Conservation (phyloP, 2,329 filamentous ascomycete species). For the Thielaviopsis musarum region DNA sequence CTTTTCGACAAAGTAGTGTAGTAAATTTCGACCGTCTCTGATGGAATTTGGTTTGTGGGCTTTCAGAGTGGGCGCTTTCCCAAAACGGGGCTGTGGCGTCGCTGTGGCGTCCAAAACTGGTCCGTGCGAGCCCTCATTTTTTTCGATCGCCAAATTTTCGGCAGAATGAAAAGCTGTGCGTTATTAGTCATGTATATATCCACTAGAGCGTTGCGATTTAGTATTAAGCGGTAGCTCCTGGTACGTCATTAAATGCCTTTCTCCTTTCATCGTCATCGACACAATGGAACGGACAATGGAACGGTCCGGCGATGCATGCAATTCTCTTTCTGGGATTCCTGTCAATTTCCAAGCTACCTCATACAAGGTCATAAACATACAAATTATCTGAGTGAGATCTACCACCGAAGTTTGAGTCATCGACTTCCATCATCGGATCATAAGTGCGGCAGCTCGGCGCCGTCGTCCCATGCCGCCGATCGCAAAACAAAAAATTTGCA, state of each 20-base stretch:
- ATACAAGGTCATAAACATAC: no score
- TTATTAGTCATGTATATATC: not conserved
- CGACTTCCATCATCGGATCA: not conserved
- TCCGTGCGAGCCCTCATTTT: slow-evolving; percentile 12
- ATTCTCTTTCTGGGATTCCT: no score
- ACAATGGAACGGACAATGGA: no score
- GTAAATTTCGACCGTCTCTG: slow-evolving; percentile 26
- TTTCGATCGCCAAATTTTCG: not conserved
- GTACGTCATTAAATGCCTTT: no score
- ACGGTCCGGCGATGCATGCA: no score
- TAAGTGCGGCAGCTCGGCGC: not conserved
- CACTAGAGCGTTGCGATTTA: not conserved
- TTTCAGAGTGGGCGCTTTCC: slow-evolving; percentile 23
- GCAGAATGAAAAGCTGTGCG: not conserved
- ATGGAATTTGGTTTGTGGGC: slow-evolving; percentile 30
- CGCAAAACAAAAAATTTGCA: not conserved
- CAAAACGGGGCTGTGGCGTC: slow-evolving; percentile 19
- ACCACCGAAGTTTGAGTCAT: no score
- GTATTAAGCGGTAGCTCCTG: not conserved
- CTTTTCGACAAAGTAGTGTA: slow-evolving; percentile 15
- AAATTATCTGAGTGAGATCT: no score
- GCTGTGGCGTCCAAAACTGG: slow-evolving; percentile 8
- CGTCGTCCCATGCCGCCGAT: not conserved
- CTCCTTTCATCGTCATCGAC: no score
- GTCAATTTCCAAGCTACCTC: no score